These are phyloP conservation scores for Fusarium austroafricanum DNA, from an alignment of 2,329 filamentous ascomycete genomes.

Conservation along the genomic window DNA sequence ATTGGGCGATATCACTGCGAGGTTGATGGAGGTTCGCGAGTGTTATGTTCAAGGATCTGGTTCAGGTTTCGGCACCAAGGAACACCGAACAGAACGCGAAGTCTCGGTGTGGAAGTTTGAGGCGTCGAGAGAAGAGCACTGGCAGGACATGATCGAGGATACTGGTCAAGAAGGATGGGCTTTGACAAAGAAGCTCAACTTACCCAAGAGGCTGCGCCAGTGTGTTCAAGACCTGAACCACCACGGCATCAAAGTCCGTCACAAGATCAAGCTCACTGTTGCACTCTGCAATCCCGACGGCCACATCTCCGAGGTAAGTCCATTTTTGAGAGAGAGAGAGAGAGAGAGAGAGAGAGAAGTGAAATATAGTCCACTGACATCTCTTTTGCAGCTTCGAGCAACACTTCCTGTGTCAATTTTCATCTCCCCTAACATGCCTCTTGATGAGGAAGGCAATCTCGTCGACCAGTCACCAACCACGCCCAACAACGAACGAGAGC, in stretches of 20 bases:
- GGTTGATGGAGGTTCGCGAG: slow-evolving; percentile 83
- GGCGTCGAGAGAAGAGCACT: slow-evolving; percentile 69
- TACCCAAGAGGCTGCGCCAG: slow-evolving; percentile 83
- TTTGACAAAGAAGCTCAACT: slow-evolving; percentile 70
- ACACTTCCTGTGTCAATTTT: slow-evolving; percentile 93
- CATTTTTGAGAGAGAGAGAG: not conserved
- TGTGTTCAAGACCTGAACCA: slow-evolving; percentile 93
- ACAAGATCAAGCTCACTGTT: slow-evolving; percentile 92
- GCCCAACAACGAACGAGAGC: slow-evolving; percentile 60
- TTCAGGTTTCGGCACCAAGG: slow-evolving; percentile 60
- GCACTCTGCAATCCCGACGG: slow-evolving; percentile 95
- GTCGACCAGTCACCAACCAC: slow-evolving; percentile 67
- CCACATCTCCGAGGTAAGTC: slow-evolving; percentile 84
- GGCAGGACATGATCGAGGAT: slow-evolving; percentile 76
- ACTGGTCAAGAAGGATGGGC: slow-evolving; percentile 74
- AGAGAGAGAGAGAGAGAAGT: not conserved
- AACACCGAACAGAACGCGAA: slow-evolving; percentile 72
- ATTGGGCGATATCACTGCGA: slow-evolving; percentile 83
- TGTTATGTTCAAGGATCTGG: slow-evolving; percentile 63
- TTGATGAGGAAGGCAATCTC: slow-evolving; percentile 88
- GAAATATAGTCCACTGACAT: slow-evolving; percentile 15
- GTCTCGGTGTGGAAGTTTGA: slow-evolving; percentile 70
- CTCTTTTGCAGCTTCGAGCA: slow-evolving; percentile 73
- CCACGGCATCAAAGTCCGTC: slow-evolving; percentile 89
- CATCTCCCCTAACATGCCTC: slow-evolving; percentile 91